A percentile compares a stretch with the other conserved stretches of the same genome.
Evolutionary conservation across 2,329 filamentous ascomycete species (phyloP).

Genomic region (Penicillium sp.): DNA sequence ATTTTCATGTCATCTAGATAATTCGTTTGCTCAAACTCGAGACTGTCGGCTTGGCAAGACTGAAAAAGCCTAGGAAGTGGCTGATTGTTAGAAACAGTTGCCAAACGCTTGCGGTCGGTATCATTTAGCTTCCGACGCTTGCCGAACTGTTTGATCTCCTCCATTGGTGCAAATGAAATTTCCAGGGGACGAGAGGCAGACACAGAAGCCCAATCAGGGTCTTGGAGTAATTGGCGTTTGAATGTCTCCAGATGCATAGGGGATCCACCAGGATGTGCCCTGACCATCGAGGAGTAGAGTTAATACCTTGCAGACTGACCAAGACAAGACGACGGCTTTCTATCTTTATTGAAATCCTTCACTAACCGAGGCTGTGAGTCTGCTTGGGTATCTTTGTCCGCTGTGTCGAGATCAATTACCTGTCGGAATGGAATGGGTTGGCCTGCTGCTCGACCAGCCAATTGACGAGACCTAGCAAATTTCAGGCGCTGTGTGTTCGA

Average conservation of each 20-base stretch:
- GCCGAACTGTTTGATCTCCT: slow-evolving; percentile 31
- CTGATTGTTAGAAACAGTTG: slow-evolving; percentile 4
- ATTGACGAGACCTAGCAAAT: slow-evolving; percentile 30
- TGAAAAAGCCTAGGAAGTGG: slow-evolving; percentile 1
- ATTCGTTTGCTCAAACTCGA: slow-evolving; percentile 4
- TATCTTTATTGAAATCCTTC: not conserved
- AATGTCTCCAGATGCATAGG: slow-evolving; percentile 23
- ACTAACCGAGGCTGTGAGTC: slow-evolving; percentile 10
- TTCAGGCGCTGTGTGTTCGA: slow-evolving; percentile 29
- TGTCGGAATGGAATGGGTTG: slow-evolving; percentile 13
- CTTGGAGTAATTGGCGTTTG: slow-evolving; percentile 32
- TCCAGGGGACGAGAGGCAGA: slow-evolving; percentile 31
- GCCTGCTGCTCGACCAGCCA: slow-evolving; percentile 10
- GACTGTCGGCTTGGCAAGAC: slow-evolving; percentile 3
- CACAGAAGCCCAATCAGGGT: slow-evolving; percentile 37
- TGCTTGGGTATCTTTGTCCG: not conserved
- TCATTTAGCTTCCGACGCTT: slow-evolving; percentile 34
- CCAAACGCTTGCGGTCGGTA: slow-evolving; percentile 25
- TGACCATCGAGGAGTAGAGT: no score
- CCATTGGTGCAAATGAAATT: slow-evolving; percentile 26
- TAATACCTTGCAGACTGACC: no score
- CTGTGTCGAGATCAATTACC: slow-evolving; percentile 4
- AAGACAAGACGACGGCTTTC: no score
- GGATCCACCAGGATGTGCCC: not conserved
- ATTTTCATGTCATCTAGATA: slow-evolving; percentile 19